Percentiles rank a stretch among this genome's conserved stretches.
Conservation (phyloP, 495 filamentous ascomycete genomes). For the Astrothelium macrocarpum region DNA sequence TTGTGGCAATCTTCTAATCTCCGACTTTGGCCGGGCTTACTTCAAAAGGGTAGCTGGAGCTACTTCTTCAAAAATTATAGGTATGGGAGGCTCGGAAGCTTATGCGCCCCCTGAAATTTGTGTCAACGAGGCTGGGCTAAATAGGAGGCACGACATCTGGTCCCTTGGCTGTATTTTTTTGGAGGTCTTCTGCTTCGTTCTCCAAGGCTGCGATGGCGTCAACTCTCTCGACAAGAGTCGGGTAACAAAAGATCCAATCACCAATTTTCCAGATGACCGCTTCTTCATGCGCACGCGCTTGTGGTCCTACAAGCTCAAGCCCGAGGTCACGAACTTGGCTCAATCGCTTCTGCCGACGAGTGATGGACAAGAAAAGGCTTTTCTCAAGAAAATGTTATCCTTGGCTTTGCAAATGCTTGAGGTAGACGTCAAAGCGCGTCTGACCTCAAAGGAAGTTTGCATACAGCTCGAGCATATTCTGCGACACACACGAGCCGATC, state of each 20-base stretch:
- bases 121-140: background rate
- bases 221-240: background rate
- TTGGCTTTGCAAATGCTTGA: background rate
- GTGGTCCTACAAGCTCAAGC: background rate
- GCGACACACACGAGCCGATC: background rate
- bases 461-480: background rate
- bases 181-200: slow-evolving; percentile 12
- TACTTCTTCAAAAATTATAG: slow-evolving; percentile 9
- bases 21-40: slow-evolving; percentile 16
- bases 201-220: slow-evolving; percentile 6
- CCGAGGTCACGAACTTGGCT: background rate
- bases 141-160: slow-evolving; percentile 16
- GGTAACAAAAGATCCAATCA: background rate
- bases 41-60: slow-evolving; percentile 6
- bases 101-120: slow-evolving; percentile 20
- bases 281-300: background rate
- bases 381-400: background rate
- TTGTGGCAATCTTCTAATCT: slow-evolving; percentile 9
- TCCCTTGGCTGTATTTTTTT: slow-evolving; percentile 18
- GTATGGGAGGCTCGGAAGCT: slow-evolving; percentile 12
- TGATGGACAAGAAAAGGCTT: background rate
- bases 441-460: background rate
- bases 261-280: background rate
- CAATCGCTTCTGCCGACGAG: background rate
- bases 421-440: background rate